A percentile compares a stretch with the other conserved stretches of the same genome.
phyloP scores from a whole-genome alignment of 1,139 yeast species.

The Pichia sp. region DNA sequence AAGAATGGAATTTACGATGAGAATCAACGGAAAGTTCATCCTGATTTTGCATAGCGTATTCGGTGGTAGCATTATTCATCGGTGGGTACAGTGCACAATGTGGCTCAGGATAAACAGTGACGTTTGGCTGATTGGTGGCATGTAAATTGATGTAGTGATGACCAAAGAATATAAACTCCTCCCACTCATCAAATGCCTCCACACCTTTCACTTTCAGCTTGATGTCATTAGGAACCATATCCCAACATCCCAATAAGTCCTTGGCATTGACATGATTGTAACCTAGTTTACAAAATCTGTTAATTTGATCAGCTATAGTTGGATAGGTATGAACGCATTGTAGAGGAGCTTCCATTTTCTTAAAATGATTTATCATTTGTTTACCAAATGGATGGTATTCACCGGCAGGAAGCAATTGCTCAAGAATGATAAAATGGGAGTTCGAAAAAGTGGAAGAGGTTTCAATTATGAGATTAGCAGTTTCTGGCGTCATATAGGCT shows the following conservation, averaged over 20 bases:
- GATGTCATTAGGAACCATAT: constrained; percentile 36
- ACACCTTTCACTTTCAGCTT: constrained; percentile 44
- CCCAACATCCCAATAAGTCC: constrained; percentile 60
- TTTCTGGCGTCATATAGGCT: constrained; percentile 69
- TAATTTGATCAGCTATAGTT: constrained; percentile 43
- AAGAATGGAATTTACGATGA: constrained; percentile 17
- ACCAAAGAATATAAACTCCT: constrained; percentile 71
- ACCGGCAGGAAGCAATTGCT: constrained; percentile 69
- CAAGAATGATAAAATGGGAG: constrained; percentile 63
- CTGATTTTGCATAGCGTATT: constrained; percentile 9
- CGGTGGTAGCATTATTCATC: not conserved
- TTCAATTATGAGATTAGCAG: constrained; percentile 62
- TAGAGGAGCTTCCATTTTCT: constrained; percentile 62
- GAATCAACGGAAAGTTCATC: not conserved
- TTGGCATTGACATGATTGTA: constrained; percentile 48
- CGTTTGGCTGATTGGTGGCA: constrained; percentile 43
- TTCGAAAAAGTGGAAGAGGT: constrained; percentile 45
- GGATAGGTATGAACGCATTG: constrained; percentile 64
- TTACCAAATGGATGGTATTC: constrained; percentile 61
- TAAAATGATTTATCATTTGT: constrained; percentile 72
- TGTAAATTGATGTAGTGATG: constrained; percentile 72
- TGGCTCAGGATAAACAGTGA: constrained; percentile 9
- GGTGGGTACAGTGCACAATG: constrained; percentile 1
- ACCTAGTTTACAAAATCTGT: constrained; percentile 47
- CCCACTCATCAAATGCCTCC: constrained; percentile 81